Evolutionary conservation across 2,329 filamentous ascomycete species (phyloP).

Genomic region (Colletotrichum simmondsii): DNA sequence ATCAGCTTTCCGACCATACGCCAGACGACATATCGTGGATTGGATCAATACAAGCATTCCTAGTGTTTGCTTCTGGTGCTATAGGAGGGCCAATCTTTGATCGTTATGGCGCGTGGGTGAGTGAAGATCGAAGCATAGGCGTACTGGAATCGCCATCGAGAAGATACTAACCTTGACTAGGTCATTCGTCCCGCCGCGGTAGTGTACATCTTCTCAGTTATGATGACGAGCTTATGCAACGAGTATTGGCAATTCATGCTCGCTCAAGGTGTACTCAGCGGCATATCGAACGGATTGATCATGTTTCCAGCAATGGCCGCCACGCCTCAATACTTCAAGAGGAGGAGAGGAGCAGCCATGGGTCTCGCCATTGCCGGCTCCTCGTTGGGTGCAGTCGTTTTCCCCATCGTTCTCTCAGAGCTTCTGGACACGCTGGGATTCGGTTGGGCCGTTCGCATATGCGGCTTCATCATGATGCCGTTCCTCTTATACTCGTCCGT

Average conservation of each 20-base stretch:
- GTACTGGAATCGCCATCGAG: background rate
- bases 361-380: conserved; percentile 50
- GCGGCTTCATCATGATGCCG: conserved; percentile 55
- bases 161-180: conserved; percentile 3
- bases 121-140: background rate
- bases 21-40: conserved; percentile 43
- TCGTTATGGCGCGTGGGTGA: conserved; percentile 36
- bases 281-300: conserved; percentile 46
- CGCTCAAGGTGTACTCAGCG: conserved; percentile 50
- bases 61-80: conserved; percentile 38
- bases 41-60: conserved; percentile 38
- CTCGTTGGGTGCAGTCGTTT: conserved; percentile 57
- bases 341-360: conserved; percentile 49
- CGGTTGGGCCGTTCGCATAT: conserved; percentile 49
- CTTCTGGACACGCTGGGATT: conserved; percentile 46
- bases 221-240: conserved; percentile 48
- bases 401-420: conserved; percentile 50
- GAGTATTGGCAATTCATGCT: conserved; percentile 55
- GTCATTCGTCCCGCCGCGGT: conserved; percentile 35
- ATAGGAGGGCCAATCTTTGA: conserved; percentile 37
- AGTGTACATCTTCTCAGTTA: conserved; percentile 40
- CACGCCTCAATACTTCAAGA: conserved; percentile 50
- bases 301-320: conserved; percentile 49
- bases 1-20: conserved; percentile 37
- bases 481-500: conserved; percentile 45